These are phyloP conservation scores for Juncus inflexus DNA, from an alignment of 176 grass and related monocot species.

Conservation along the genomic window DNA sequence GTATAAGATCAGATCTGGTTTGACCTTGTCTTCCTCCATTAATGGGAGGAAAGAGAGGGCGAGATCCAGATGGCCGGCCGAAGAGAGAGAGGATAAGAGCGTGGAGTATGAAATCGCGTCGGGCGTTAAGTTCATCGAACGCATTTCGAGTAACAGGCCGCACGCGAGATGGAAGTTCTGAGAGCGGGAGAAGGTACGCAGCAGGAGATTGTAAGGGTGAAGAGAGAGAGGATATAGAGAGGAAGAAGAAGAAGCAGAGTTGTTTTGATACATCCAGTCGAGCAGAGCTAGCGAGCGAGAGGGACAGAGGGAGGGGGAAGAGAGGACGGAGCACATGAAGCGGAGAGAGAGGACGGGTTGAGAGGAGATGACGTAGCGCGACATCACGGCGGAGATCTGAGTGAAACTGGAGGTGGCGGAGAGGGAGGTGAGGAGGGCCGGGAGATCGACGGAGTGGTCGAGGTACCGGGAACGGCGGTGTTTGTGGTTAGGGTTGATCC, in stretches of 20 bases:
- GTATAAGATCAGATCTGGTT: conserved; percentile 63
- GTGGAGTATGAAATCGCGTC: conserved; percentile 92
- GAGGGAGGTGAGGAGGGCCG: conserved; percentile 43
- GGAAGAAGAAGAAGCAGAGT: conserved; percentile 26
- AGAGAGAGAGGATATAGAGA: conserved; percentile 36
- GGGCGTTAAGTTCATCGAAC: conserved; percentile 32
- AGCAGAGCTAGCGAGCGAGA: conserved; percentile 80
- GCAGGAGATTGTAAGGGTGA: conserved; percentile 70
- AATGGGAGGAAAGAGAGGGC: conserved; percentile 75
- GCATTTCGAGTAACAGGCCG: conserved; percentile 86
- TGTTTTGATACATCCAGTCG: conserved; percentile 38
- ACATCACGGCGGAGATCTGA: conserved; percentile 51
- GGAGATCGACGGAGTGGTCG: conserved; percentile 45
- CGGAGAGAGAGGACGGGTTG: conserved; percentile 45
- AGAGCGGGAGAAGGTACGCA: conserved; percentile 55
- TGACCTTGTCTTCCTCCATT: conserved; percentile 64
- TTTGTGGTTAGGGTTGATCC: conserved; percentile 46
- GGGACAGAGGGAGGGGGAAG: conserved; percentile 59
- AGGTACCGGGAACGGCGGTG: conserved; percentile 30
- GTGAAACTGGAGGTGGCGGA: conserved; percentile 40
- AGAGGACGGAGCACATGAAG: conserved; percentile 90
- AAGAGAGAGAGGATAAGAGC: conserved; percentile 75
- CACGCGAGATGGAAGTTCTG: conserved; percentile 53
- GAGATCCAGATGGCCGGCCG: conserved; percentile 57
- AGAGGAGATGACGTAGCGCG: conserved; percentile 34